Conservation (phyloP, 2,329 filamentous ascomycete species). For the Fusarium buxicola region DNA sequence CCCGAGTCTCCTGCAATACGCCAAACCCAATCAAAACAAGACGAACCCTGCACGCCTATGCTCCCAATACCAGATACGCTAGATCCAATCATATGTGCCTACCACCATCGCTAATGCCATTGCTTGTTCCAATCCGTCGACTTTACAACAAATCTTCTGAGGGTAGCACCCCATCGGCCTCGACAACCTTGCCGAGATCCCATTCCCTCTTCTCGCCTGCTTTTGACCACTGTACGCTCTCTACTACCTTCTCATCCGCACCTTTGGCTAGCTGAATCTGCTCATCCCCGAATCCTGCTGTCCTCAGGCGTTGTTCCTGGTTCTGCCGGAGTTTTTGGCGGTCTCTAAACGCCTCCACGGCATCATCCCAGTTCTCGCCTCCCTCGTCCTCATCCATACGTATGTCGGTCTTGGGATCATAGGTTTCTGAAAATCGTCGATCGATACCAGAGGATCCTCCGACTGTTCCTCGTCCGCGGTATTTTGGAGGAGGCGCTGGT, state of each 20-base stretch:
- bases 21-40: constrained; percentile 25
- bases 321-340: constrained; percentile 81
- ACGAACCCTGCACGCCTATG: neutral
- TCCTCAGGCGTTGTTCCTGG: constrained; percentile 79
- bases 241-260: constrained; percentile 67
- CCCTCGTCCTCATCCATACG: constrained; percentile 59
- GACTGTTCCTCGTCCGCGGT: constrained; percentile 76
- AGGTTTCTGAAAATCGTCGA: constrained; percentile 77
- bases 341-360: constrained; percentile 81
- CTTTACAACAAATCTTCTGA: constrained; percentile 21
- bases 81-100: constrained; percentile 28
- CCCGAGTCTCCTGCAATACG: neutral
- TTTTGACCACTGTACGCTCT: constrained; percentile 79
- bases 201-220: constrained; percentile 72
- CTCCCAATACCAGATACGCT: constrained; percentile 8
- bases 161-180: constrained; percentile 23
- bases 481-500: constrained; percentile 68
- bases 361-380: constrained; percentile 81
- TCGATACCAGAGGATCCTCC: constrained; percentile 77
- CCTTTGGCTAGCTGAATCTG: constrained; percentile 73
- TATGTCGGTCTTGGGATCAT: constrained; percentile 69
- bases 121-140: constrained; percentile 13
- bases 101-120: constrained; percentile 9
- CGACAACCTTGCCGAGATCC: constrained; percentile 65
- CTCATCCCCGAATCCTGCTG: constrained; percentile 81